Percentiles rank a stretch among this genome's conserved stretches.
Conservation (phyloP, 495 filamentous ascomycete genomes). For the Penicillium herquei region DNA sequence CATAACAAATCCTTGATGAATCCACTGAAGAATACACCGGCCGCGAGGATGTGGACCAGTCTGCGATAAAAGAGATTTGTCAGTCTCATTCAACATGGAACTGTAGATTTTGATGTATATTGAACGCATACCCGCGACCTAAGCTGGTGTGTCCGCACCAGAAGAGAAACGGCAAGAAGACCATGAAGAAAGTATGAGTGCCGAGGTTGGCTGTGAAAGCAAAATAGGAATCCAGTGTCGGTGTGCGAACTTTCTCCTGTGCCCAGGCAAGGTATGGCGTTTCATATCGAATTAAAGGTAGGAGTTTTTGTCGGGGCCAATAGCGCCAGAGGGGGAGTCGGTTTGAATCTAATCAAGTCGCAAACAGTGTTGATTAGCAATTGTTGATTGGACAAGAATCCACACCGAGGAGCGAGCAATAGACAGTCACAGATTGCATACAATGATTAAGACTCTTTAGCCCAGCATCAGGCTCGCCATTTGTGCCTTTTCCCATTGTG, state of each 20-base stretch:
- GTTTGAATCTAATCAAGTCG: conserved; percentile 64
- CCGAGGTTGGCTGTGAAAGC: conserved; percentile 95
- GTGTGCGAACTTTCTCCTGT: conserved; percentile 74
- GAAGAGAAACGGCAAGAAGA: conserved; percentile 86
- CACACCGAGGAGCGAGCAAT: neutral
- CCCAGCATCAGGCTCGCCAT: conserved; percentile 64
- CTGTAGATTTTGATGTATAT: neutral
- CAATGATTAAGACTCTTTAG: conserved; percentile 73
- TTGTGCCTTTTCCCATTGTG: conserved; percentile 36
- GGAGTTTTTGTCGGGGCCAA: conserved; percentile 70
- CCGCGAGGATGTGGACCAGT: conserved; percentile 82
- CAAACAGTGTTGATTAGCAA: conserved; percentile 7
- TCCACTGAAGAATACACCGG: conserved; percentile 89
- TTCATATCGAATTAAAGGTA: conserved; percentile 90
- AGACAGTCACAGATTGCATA: conserved; percentile 36
- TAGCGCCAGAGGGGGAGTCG: conserved; percentile 89
- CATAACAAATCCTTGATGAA: conserved; percentile 94
- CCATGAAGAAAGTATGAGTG: conserved; percentile 98
- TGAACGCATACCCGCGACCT: conserved; percentile 70
- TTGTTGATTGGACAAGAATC: neutral
- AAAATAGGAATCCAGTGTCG: conserved; percentile 89
- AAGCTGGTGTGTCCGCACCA: conserved; percentile 86
- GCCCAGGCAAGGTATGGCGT: conserved; percentile 87
- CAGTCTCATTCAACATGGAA: neutral
- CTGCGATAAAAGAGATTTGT: conserved; percentile 39